Evolutionary conservation across 2,329 filamentous ascomycete species (phyloP).

Genomic region (Grosmannia penicillata): DNA sequence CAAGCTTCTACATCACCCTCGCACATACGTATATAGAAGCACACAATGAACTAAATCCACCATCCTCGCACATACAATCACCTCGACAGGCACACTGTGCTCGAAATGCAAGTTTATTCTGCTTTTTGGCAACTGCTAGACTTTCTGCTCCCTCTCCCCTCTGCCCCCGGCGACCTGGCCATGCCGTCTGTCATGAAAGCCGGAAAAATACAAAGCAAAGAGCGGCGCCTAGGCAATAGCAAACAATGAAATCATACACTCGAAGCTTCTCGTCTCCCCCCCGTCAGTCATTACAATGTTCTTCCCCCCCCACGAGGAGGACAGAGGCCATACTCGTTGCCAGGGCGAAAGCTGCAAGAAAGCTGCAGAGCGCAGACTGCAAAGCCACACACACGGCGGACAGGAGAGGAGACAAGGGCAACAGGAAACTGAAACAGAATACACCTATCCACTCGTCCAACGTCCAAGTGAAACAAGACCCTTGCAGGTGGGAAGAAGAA

Average conservation of each 20-base stretch:
- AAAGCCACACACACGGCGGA: background rate
- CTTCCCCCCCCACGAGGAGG: background rate
- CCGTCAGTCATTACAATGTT: background rate
- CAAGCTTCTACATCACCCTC: too few relatives aligned
- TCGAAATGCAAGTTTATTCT: background rate
- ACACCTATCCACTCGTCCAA: background rate
- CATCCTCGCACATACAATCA: too few relatives aligned
- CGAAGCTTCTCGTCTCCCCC: background rate
- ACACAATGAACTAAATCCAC: too few relatives aligned
- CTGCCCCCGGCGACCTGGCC: background rate
- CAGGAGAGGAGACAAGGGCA: background rate
- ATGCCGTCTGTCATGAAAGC: background rate
- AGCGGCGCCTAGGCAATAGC: background rate
- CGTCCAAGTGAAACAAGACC: background rate
- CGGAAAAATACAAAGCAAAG: background rate
- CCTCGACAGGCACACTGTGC: too few relatives aligned
- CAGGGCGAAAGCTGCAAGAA: too few relatives aligned
- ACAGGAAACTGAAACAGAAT: background rate
- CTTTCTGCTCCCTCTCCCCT: background rate
- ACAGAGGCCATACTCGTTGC: too few relatives aligned
- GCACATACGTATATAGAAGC: too few relatives aligned
- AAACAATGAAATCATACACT: background rate
- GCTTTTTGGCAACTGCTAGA: background rate
- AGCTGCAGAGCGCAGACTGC: too few relatives aligned
- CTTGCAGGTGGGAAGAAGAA: too few relatives aligned